Evolutionary conservation across 2,329 filamentous ascomycete species (phyloP).

Genomic region (Xylariales sp.): DNA sequence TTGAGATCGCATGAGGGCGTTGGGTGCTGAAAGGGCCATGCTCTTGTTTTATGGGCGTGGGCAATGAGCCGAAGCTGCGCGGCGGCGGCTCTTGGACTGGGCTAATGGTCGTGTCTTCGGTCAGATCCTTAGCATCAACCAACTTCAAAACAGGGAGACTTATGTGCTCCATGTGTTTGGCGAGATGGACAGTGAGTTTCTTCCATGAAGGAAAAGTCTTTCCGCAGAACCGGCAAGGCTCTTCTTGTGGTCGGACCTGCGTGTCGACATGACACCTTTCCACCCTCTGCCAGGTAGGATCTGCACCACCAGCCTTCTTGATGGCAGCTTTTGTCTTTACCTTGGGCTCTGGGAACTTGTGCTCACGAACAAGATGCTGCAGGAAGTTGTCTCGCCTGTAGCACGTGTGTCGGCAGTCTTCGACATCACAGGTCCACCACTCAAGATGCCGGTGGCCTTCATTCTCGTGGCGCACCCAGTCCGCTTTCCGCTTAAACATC

Average conservation of each 20-base stretch:
- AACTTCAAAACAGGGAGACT: slow-evolving; percentile 72
- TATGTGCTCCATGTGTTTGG: slow-evolving; percentile 91
- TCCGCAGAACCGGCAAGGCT: slow-evolving; percentile 84
- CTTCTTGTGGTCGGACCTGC: slow-evolving; percentile 59
- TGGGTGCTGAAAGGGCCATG: slow-evolving; percentile 16
- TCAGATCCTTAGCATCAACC: slow-evolving; percentile 47
- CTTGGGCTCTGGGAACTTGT: slow-evolving; percentile 81
- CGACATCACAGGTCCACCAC: slow-evolving; percentile 82
- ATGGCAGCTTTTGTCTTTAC: slow-evolving; percentile 68
- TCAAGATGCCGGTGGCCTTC: slow-evolving; percentile 86
- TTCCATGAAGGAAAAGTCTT: slow-evolving; percentile 82
- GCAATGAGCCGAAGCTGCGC: slow-evolving; percentile 28
- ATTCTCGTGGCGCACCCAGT: slow-evolving; percentile 93
- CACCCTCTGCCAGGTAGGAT: slow-evolving; percentile 72
- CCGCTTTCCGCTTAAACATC: slow-evolving; percentile 91
- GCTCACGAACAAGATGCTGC: slow-evolving; percentile 86
- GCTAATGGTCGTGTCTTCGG: slow-evolving; percentile 62
- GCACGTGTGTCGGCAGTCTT: slow-evolving; percentile 77
- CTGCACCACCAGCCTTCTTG: slow-evolving; percentile 52
- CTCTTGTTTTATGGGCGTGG: slow-evolving; percentile 27
- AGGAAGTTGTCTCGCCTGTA: slow-evolving; percentile 90
- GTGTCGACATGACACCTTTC: slow-evolving; percentile 75
- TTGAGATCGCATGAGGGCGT: slow-evolving; percentile 10
- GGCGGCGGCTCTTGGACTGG: slow-evolving; percentile 56
- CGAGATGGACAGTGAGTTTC: slow-evolving; percentile 87